phyloP scores from a whole-genome alignment of 2,329 filamentous ascomycete species.

The Ophiostoma ips region DNA sequence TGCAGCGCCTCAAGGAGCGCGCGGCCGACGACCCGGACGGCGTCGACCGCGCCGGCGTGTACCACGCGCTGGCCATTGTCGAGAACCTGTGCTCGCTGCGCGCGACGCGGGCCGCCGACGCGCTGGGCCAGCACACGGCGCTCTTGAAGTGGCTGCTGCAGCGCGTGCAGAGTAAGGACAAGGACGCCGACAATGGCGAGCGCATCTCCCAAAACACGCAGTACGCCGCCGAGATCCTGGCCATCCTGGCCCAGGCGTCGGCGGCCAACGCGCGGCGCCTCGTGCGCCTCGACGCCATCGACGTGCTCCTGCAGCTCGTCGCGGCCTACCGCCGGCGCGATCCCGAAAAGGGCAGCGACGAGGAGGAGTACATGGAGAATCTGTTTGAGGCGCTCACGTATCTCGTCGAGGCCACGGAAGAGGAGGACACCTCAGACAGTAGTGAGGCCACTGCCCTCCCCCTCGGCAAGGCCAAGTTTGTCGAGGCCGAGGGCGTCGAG shows the following conservation, averaged over 20 bases:
- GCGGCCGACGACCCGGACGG: constrained; percentile 42
- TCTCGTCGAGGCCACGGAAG: constrained; percentile 36
- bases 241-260: constrained; percentile 73
- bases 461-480: constrained; percentile 61
- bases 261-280: constrained; percentile 49
- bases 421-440: no score
- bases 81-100: constrained; percentile 69
- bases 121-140: constrained; percentile 52
- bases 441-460: no score
- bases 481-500: constrained; percentile 85
- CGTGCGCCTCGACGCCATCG: constrained; percentile 55
- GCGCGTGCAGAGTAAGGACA: constrained; percentile 56
- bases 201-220: constrained; percentile 79
- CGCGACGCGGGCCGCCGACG: constrained; percentile 49
- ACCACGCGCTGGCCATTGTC: constrained; percentile 67
- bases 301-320: constrained; percentile 67
- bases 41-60: constrained; percentile 71
- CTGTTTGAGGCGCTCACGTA: constrained; percentile 78
- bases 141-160: constrained; percentile 63
- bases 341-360: constrained; percentile 69
- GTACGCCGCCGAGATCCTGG: constrained; percentile 82
- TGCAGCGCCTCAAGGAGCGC: constrained; percentile 67
- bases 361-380: constrained; percentile 93
- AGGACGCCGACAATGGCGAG: background rate
- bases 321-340: constrained; percentile 77